Evolutionary conservation across 1,284 basidiomycete species (phyloP).

Genomic region (Ustilago bromivora): DNA sequence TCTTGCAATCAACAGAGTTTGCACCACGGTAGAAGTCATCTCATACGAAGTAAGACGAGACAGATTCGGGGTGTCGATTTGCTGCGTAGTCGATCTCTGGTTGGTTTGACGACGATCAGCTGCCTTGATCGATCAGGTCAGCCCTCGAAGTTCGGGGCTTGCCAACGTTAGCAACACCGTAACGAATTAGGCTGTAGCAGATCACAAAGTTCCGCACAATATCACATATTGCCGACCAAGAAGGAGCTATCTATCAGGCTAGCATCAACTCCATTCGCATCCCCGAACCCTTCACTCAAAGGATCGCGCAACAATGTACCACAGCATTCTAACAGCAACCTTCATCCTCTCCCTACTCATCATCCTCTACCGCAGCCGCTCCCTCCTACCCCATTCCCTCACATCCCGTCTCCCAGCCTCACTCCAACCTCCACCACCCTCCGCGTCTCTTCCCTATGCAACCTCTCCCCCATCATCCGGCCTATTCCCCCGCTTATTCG

Average conservation of each 20-base stretch:
- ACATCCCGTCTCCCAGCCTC: neutral
- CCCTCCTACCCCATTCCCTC: conserved; percentile 18
- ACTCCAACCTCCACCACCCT: neutral
- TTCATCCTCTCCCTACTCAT: conserved; percentile 38
- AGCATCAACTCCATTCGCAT: neutral
- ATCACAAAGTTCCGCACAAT: neutral
- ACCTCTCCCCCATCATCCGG: too few species aligned
- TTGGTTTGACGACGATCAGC: neutral
- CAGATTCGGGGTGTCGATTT: neutral
- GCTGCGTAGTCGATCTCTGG: neutral
- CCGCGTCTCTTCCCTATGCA: neutral
- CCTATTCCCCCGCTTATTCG: neutral
- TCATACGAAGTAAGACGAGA: neutral
- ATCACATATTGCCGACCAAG: neutral
- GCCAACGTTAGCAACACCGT: neutral
- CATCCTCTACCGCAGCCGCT: conserved; percentile 40
- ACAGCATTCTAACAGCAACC: conserved; percentile 37
- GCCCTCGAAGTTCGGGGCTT: neutral
- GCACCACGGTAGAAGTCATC: too few species aligned
- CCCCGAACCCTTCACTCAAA: neutral
- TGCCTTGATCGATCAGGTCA: neutral
- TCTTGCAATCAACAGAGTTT: too few species aligned
- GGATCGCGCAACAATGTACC: conserved; percentile 27
- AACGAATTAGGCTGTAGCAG: neutral
- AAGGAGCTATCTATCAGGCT: neutral